These are phyloP conservation scores for Phyllachora maydis DNA, from an alignment of 2,329 filamentous ascomycete species.

Conservation along the genomic window DNA sequence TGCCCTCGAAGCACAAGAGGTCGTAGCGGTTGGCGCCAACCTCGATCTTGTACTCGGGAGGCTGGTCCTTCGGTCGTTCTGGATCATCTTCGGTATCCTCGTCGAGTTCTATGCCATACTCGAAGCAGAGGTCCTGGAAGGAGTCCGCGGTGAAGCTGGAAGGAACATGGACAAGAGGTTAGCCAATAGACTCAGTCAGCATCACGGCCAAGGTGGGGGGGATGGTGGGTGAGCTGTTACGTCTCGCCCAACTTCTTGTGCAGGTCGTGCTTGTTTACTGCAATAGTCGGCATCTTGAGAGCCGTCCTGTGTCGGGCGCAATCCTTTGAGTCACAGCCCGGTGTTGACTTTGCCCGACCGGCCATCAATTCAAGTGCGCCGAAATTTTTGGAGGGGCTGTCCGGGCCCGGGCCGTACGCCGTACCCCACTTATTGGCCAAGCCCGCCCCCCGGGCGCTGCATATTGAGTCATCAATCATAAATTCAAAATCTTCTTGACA, in stretches of 20 bases:
- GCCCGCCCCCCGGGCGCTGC: no score
- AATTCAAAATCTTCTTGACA: constrained; percentile 15
- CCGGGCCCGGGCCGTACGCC: no score
- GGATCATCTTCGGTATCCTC: constrained; percentile 66
- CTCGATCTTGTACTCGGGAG: constrained; percentile 91
- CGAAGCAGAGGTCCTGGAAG: constrained; percentile 95
- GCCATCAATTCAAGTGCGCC: no score
- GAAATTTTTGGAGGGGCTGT: no score
- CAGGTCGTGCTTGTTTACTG: constrained; percentile 88
- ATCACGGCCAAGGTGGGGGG: no score
- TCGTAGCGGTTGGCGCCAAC: constrained; percentile 90
- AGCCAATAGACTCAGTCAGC: constrained; percentile 3
- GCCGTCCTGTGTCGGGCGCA: no score
- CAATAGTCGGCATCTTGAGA: constrained; percentile 57
- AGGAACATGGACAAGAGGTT: constrained; percentile 4
- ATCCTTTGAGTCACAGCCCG: no score
- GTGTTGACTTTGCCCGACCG: no score
- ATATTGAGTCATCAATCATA: no score
- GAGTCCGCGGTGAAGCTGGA: constrained; percentile 84
- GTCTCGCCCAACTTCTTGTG: constrained; percentile 75
- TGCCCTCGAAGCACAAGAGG: constrained; percentile 94
- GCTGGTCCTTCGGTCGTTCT: constrained; percentile 61
- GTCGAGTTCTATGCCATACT: constrained; percentile 95
- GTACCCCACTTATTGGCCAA: no score
- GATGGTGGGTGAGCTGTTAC: constrained; percentile 14